phyloP scores from a whole-genome alignment of 2,329 filamentous ascomycete genomes.

The Paecilomyces sp. region DNA sequence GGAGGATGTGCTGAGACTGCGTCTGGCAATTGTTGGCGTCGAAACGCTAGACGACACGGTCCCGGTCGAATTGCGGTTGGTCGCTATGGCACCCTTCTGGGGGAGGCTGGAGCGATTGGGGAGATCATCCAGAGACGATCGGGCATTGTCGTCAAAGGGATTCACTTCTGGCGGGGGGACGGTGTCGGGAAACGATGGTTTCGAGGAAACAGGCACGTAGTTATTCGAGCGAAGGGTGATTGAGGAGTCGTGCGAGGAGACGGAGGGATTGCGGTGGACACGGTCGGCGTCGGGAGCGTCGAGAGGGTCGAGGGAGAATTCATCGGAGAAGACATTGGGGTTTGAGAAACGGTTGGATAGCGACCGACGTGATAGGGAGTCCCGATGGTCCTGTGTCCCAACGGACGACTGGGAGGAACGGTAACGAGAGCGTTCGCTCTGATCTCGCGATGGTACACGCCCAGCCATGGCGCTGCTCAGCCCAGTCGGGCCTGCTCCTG shows the following conservation, averaged over 20 bases:
- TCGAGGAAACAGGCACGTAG: background rate
- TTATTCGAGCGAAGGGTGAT: slow-evolving; percentile 22
- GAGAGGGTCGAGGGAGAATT: slow-evolving; percentile 39
- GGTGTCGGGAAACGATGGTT: slow-evolving; percentile 12
- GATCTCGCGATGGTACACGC: slow-evolving; percentile 24
- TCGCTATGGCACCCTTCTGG: slow-evolving; percentile 22
- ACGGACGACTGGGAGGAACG: slow-evolving; percentile 21
- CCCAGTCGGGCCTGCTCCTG: slow-evolving; percentile 27
- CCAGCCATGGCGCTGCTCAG: slow-evolving; percentile 33
- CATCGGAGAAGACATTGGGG: slow-evolving; percentile 43
- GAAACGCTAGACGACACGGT: slow-evolving; percentile 17
- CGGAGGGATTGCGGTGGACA: slow-evolving; percentile 20
- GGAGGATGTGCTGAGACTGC: slow-evolving; percentile 39
- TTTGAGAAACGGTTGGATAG: slow-evolving; percentile 26
- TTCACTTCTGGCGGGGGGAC: slow-evolving; percentile 16
- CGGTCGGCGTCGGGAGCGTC: slow-evolving; percentile 26
- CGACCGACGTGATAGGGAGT: slow-evolving; percentile 22
- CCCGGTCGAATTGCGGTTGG: slow-evolving; percentile 24
- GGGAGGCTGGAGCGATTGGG: slow-evolving; percentile 27
- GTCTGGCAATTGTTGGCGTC: slow-evolving; percentile 25
- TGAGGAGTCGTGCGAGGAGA: slow-evolving; percentile 25
- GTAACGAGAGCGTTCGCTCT: slow-evolving; percentile 27
- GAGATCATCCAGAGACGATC: slow-evolving; percentile 23
- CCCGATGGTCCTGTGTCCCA: slow-evolving; percentile 15
- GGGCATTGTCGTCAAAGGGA: slow-evolving; percentile 29